Evolutionary conservation across 2,329 filamentous ascomycete genomes (phyloP).

Genomic region (Tetracladium maxilliforme): DNA sequence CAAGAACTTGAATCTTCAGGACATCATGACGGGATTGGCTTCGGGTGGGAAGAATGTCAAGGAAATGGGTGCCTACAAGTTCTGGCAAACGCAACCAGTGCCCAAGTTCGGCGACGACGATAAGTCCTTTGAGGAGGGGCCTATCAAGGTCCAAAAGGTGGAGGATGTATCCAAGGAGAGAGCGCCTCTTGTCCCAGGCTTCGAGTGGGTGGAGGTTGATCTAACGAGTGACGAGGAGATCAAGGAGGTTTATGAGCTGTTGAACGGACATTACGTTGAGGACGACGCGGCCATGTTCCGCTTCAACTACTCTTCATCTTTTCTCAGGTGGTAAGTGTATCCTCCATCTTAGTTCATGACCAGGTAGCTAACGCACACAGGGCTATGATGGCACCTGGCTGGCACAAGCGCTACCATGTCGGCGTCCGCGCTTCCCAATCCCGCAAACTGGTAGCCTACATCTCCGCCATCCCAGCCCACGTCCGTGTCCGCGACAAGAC

Average conservation of each 20-base stretch:
- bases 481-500: conserved; percentile 65
- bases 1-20: conserved; percentile 50
- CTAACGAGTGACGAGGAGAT: conserved; percentile 64
- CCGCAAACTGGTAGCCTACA: conserved; percentile 84
- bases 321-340: conserved; percentile 64
- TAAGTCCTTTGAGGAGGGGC: conserved; percentile 54
- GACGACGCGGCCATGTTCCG: conserved; percentile 95
- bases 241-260: conserved; percentile 79
- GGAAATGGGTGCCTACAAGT: conserved; percentile 95
- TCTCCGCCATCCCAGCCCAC: conserved; percentile 79
- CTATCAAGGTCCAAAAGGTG: conserved; percentile 65
- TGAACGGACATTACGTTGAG: conserved; percentile 93
- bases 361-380: conserved; percentile 25
- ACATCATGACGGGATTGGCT: conserved; percentile 62
- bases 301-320: conserved; percentile 85
- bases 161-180: conserved; percentile 70
- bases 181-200: conserved; percentile 61
- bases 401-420: conserved; percentile 89
- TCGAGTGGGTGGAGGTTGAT: conserved; percentile 91
- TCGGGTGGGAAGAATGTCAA: conserved; percentile 78
- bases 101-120: conserved; percentile 59
- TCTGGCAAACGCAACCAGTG: conserved; percentile 96
- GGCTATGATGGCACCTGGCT: conserved; percentile 89
- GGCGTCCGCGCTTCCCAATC: conserved; percentile 77
- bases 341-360: background rate